Conservation (phyloP, 2,329 filamentous ascomycete species). For the Mycosphaerella sp. region DNA sequence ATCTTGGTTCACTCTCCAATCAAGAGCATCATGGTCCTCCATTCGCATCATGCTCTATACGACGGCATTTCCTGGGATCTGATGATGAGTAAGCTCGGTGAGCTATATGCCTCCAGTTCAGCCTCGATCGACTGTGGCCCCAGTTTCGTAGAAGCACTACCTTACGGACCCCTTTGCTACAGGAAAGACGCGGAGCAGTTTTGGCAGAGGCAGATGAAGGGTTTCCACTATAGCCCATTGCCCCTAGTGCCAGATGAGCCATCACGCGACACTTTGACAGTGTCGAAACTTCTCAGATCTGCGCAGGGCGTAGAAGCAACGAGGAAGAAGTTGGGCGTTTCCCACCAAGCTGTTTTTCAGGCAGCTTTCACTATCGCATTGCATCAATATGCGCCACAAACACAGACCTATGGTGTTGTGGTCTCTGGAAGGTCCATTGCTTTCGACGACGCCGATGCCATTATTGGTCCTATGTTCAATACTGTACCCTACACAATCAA, state of each 20-base stretch:
- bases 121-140: slow-evolving; percentile 37
- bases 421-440: slow-evolving; percentile 72
- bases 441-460: slow-evolving; percentile 56
- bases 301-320: slow-evolving; percentile 32
- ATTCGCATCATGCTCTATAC: slow-evolving; percentile 81
- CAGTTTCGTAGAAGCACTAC: slow-evolving; percentile 60
- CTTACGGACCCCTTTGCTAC: slow-evolving; percentile 59
- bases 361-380: slow-evolving; percentile 65
- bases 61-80: slow-evolving; percentile 73
- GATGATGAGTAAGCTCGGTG: slow-evolving; percentile 55
- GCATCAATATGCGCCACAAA: slow-evolving; percentile 43
- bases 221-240: slow-evolving; percentile 24
- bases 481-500: slow-evolving; percentile 66
- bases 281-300: background rate
- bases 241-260: background rate
- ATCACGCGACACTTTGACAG: background rate
- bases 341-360: slow-evolving; percentile 72
- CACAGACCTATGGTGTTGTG: slow-evolving; percentile 63
- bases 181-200: slow-evolving; percentile 52
- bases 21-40: slow-evolving; percentile 49
- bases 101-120: slow-evolving; percentile 42
- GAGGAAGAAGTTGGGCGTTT: slow-evolving; percentile 60
- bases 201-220: slow-evolving; percentile 57
- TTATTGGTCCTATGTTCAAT: slow-evolving; percentile 84
- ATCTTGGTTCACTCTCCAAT: slow-evolving; percentile 37